phyloP scores from a whole-genome alignment of 768 basidiomycete genomes.

The Boletus rex-veris region DNA sequence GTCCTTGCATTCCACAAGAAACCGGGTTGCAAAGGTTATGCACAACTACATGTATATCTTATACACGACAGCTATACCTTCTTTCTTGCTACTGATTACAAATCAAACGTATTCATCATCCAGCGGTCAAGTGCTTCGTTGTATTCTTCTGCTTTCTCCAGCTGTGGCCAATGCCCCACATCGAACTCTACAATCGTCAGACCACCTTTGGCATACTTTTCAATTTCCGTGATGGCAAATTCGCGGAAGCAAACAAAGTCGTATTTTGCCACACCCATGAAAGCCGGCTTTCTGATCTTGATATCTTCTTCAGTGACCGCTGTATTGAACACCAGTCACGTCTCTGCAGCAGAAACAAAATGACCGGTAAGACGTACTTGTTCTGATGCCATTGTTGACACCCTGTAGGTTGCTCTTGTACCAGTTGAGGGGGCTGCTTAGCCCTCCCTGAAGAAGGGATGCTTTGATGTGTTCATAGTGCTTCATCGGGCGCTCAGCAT shows the following conservation, averaged over 20 bases:
- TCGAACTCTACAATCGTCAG: constrained; percentile 34
- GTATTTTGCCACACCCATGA: constrained; percentile 34
- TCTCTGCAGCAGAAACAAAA: neutral
- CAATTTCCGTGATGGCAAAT: constrained; percentile 21
- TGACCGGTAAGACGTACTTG: constrained; percentile 18
- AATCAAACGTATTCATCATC: constrained; percentile 20
- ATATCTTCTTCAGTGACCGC: constrained; percentile 24
- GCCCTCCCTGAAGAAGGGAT: constrained; percentile 30
- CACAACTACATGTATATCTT: neutral
- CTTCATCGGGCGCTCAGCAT: constrained; percentile 14
- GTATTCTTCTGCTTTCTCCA: constrained; percentile 34
- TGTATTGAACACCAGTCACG: constrained; percentile 7
- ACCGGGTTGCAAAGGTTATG: neutral
- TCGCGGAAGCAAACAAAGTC: constrained; percentile 34
- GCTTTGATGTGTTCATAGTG: constrained; percentile 26
- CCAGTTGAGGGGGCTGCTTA: constrained; percentile 37
- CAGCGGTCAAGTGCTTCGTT: constrained; percentile 37
- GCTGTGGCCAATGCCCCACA: constrained; percentile 37
- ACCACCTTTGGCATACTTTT: constrained; percentile 27
- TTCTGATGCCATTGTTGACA: constrained; percentile 28
- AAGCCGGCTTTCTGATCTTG: constrained; percentile 35
- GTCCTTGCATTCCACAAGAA: neutral
- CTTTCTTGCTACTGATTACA: neutral
- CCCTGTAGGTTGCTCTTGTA: constrained; percentile 32
- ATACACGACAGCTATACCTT: constrained; percentile 2